phyloP scores from a whole-genome alignment of 2,329 filamentous ascomycete genomes.

The Madurella mycetomatis region DNA sequence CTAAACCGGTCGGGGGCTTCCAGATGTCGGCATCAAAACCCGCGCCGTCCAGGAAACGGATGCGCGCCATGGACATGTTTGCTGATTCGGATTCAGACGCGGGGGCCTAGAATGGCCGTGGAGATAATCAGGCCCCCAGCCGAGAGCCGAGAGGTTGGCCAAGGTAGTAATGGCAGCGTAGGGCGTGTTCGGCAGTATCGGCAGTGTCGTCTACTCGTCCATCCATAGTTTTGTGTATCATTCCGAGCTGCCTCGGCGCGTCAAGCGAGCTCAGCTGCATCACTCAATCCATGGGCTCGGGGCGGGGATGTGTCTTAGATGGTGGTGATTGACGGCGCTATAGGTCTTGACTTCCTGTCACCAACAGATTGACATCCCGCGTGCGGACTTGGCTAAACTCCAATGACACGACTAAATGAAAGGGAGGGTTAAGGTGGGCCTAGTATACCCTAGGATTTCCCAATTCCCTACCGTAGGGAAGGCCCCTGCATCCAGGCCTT shows the following conservation, averaged over 20 bases:
- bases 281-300: conserved; percentile 9
- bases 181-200: no score
- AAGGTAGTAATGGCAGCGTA: no score
- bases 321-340: not conserved
- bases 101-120: not conserved
- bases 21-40: conserved; percentile 25
- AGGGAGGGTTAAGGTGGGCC: not conserved
- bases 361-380: not conserved
- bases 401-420: not conserved
- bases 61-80: conserved; percentile 84
- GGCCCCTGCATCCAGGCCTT: not conserved
- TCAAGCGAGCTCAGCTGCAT: not conserved
- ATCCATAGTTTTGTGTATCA: not conserved
- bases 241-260: not conserved
- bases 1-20: conserved; percentile 26
- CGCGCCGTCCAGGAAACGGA: conserved; percentile 51
- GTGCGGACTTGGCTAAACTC: not conserved
- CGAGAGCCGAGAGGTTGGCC: no score
- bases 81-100: conserved; percentile 60
- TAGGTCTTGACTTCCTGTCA: not conserved
- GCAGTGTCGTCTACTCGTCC: no score
- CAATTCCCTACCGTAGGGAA: not conserved
- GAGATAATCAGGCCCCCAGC: no score
- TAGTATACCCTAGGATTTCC: not conserved
- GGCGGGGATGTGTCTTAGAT: not conserved